These are phyloP conservation scores for Hortaea werneckii DNA, from an alignment of 2,329 filamentous ascomycete genomes.

Conservation along the genomic window DNA sequence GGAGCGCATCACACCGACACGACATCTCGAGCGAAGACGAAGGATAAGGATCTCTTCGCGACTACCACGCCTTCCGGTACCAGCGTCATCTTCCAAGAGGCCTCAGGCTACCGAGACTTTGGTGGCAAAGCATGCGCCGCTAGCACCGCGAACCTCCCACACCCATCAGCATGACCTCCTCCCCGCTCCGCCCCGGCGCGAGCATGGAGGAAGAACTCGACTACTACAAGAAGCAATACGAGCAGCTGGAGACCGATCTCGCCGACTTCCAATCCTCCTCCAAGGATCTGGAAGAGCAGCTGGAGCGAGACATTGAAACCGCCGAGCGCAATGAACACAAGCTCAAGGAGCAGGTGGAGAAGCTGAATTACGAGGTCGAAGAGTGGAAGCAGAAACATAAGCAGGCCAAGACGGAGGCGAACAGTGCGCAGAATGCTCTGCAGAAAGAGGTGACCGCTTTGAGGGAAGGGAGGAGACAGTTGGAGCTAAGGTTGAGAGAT, in stretches of 20 bases:
- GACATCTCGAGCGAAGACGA: too few species aligned
- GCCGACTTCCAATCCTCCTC: constrained; percentile 90
- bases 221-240: constrained; percentile 96
- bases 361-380: constrained; percentile 76
- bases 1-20: too few species aligned
- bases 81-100: neutral
- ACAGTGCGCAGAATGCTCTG: constrained; percentile 68
- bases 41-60: too few species aligned
- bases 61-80: too few species aligned
- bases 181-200: constrained; percentile 26
- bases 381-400: constrained; percentile 99
- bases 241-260: constrained; percentile 81
- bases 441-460: constrained; percentile 94
- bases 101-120: neutral
- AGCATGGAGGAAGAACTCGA: constrained; percentile 62
- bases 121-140: constrained; percentile 17
- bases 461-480: constrained; percentile 69
- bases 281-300: constrained; percentile 83
- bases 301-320: constrained; percentile 92
- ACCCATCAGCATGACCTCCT: constrained; percentile 22
- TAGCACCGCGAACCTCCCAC: constrained; percentile 19
- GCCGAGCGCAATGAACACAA: constrained; percentile 86
- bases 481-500: constrained; percentile 78
- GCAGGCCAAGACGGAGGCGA: constrained; percentile 83
- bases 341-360: constrained; percentile 79